A percentile compares a stretch with the other conserved stretches of the same genome.
Conservation (phyloP, 2,329 filamentous ascomycete genomes). For the Stagonosporopsis vannaccii region DNA sequence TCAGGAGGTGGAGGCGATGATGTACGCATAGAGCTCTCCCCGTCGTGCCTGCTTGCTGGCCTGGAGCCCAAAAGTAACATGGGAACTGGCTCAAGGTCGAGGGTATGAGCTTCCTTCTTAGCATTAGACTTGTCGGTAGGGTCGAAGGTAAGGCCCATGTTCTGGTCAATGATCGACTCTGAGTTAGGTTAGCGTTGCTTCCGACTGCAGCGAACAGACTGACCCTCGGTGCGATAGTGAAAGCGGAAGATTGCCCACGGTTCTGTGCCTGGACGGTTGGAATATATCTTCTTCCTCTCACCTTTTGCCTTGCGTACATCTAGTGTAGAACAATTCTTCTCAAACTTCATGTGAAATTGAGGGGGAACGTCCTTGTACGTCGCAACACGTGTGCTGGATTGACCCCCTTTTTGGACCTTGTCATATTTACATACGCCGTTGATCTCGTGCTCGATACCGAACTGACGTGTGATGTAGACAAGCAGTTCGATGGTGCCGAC, state of each 20-base stretch:
- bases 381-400: neutral
- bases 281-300: constrained; percentile 21
- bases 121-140: constrained; percentile 7
- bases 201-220: neutral
- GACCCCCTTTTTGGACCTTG: neutral
- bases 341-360: constrained; percentile 31
- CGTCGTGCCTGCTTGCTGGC: constrained; percentile 18
- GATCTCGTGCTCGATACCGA: constrained; percentile 25
- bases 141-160: constrained; percentile 20
- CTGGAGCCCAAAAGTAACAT: constrained; percentile 14
- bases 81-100: constrained; percentile 29
- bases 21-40: constrained; percentile 18
- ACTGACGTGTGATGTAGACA: constrained; percentile 34
- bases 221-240: constrained; percentile 49
- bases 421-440: constrained; percentile 23
- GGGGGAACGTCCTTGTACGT: constrained; percentile 30
- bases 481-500: constrained; percentile 46
- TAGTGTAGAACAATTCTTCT: constrained; percentile 24
- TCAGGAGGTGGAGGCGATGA: constrained; percentile 19
- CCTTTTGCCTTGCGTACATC: constrained; percentile 13
- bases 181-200: neutral
- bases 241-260: constrained; percentile 53
- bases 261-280: constrained; percentile 40
- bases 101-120: constrained; percentile 12
- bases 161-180: constrained; percentile 27